Base-by-base conservation (phyloP, 108 stramenopile genomes). In the Nitzschia sp. region DNA sequence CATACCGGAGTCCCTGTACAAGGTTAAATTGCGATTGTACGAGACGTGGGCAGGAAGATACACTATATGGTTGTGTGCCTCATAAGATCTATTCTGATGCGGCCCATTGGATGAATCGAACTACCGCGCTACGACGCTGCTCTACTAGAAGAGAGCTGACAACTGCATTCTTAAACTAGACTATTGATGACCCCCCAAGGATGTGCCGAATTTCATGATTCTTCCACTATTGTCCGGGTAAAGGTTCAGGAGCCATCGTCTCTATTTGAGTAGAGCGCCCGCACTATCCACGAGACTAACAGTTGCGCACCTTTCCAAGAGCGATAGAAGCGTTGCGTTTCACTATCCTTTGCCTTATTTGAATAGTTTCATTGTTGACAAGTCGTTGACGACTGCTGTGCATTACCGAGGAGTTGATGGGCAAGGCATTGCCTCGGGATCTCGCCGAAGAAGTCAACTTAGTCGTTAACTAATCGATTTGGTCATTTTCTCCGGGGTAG, bases 1-100 rank as follows among this genome's bases (percentile, higher is more conserved):
- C 86, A 95, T 64, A 80, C 84, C 51, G 94, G 94, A 46, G 92
- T 95, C 53, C 65, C 74, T 51, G 49, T 51, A 19, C 49, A 19
- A 51, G 49, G 49, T 23, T 51, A 51, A 19, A 51, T 42, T 11
- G 15, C 38, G 11, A 15, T 11, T 42, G 38, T 15, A 42, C 38
- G 38, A 42, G 38, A 42, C 11, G 11, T 15, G 15, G 15, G 38
- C 11, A 42, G 15, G 11, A 15, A 42, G 38, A 42, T 15, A 42
- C 38, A 42, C 8, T 42, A 42, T 42, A 42, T 42, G 38, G 15
- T 42, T 42, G 15, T 11, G 15, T 42, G 38, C 38, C 38, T 42
- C 15, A 15, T 11, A 11, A 42, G 38, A 42, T 42, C 8, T 42
- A 42, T 42, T 11, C 38, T 42, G n/a, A n/a, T n/a, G n/a, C n/a